phyloP scores from a whole-genome alignment of 495 filamentous ascomycete species.

The Penicillium steckii region DNA sequence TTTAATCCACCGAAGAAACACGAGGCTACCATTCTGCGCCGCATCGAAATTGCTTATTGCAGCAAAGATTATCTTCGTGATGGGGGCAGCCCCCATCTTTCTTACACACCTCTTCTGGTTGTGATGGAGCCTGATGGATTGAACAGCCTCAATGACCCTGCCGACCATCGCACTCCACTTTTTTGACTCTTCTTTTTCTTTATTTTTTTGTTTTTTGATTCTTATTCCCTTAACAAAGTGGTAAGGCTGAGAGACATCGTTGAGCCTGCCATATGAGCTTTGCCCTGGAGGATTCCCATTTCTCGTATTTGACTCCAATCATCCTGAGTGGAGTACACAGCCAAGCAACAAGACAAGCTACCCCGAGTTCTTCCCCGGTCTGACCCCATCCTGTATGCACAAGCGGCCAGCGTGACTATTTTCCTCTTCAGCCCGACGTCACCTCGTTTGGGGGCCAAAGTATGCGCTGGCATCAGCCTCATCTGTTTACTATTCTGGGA shows the following conservation, averaged over 20 bases:
- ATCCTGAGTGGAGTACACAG: neutral
- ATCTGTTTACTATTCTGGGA: neutral
- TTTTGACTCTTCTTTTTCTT: neutral
- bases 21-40: neutral
- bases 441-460: neutral
- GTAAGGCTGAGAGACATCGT: no score
- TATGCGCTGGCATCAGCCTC: neutral
- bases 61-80: neutral
- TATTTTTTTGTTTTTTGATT: neutral
- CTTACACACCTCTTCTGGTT: neutral
- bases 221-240: no score
- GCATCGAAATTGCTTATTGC: neutral
- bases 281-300: no score
- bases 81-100: neutral
- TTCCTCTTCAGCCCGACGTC: neutral
- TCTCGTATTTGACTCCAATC: neutral
- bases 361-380: no score
- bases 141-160: conserved; percentile 3
- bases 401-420: neutral
- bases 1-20: neutral
- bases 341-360: neutral
- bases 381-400: no score
- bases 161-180: neutral
- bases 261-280: no score
- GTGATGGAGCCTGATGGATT: neutral